These are phyloP conservation scores for Cucurbita argyrosperma DNA, from an alignment of 306 rosid genomes.

Conservation along the genomic window DNA sequence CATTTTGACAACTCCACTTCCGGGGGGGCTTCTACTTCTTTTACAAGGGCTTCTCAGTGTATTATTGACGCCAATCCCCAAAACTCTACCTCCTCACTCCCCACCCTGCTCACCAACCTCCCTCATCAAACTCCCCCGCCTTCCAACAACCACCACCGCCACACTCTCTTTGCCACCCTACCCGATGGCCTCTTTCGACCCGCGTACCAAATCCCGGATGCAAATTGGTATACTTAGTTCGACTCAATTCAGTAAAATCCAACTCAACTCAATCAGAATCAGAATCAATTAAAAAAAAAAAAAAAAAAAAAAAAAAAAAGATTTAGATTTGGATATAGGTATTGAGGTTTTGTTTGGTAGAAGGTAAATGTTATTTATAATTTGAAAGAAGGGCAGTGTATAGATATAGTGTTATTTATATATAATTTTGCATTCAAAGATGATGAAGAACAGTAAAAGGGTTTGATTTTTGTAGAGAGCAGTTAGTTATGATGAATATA, in stretches of 20 bases:
- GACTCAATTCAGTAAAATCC: neutral
- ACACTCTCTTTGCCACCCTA: conserved; percentile 23
- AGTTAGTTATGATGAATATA: neutral
- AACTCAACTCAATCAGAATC: too few relatives aligned
- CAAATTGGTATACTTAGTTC: conserved; percentile 45
- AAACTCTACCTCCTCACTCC: conserved; percentile 19
- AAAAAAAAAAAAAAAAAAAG: too few relatives aligned
- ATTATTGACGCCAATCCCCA: conserved; percentile 13
- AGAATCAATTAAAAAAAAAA: too few relatives aligned
- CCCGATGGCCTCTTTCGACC: conserved; percentile 17
- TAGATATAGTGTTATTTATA: neutral
- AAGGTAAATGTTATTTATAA: neutral
- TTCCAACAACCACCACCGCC: conserved; percentile 33
- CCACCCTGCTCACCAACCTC: conserved; percentile 33
- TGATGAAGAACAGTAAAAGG: neutral
- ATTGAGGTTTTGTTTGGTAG: conserved; percentile 3
- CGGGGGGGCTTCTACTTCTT: conserved; percentile 4
- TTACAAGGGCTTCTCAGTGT: conserved; percentile 17
- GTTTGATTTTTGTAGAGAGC: neutral
- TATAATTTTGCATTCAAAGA: neutral
- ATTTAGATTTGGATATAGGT: neutral
- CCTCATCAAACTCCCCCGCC: conserved; percentile 45
- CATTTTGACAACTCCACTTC: conserved; percentile 20
- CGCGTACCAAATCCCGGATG: conserved; percentile 32
- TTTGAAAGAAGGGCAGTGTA: neutral